Evolutionary conservation across 106 monocot species (phyloP), one percentile per base, ranked within the genome.

Genomic region (Dendrobium catenatum): DNA sequence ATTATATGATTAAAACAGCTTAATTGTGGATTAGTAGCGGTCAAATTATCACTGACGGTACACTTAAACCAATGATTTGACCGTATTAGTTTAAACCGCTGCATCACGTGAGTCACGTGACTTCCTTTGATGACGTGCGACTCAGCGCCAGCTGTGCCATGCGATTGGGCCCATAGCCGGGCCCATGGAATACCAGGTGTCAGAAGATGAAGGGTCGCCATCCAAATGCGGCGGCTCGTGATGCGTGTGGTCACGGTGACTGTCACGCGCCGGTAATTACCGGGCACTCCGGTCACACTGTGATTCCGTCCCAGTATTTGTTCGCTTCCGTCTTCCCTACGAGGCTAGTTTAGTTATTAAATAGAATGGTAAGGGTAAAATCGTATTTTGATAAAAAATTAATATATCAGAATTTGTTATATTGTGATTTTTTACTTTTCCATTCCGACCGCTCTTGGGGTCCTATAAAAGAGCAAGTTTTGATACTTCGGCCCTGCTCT

Each of bases 171-270:
- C 74, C 74, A 44, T 20, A 3, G 2, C 1, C 9, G 74, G 74
- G 42, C 20, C 74, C n/a, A 74, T 5, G 8, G 70, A 74, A 74
- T 74, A 44, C 74, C 43, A 74, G 74, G 19, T 74, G 74, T 44
- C 41, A 42, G 74, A 74, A 74, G 18, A 42, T 19, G 43, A 70
- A 13, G 70, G 70, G 70, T 70, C 70, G 15, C 74, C 43, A 44
- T 74, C 74, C 72, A 74, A 37, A 74, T 74, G 74, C 74, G 74
- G 74, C 74, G 74, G 74, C 74, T 74, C 43, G 74, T 74, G 74
- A 44, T 44, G 74, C 42, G 43, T 33, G 70, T 70, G 70, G 16
- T 16, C 33, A 11, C 13, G 74, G 18, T 20, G n/a, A 74, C 74
- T n/a, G 74, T 3, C 43, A 19, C 13, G 41, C 9, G 74, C 74